Percentiles rank a stretch among this genome's conserved stretches.
phyloP scores from a whole-genome alignment of 2,329 filamentous ascomycete species.

The Phaeophleospora eucalypticola region DNA sequence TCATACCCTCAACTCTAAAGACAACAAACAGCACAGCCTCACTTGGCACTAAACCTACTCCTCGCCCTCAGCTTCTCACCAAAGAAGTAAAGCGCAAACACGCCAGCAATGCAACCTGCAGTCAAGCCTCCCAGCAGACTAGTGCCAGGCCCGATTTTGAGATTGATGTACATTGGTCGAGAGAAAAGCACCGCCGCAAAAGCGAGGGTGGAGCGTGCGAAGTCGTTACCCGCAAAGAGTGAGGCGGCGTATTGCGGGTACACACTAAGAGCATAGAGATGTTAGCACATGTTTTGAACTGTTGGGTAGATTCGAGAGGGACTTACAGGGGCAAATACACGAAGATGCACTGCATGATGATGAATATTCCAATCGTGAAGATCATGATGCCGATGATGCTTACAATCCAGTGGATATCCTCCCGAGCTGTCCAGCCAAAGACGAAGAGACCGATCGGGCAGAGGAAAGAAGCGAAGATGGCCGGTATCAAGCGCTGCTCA shows the following conservation, averaged over 20 bases:
- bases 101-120: conserved; percentile 35
- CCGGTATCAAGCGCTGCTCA: conserved; percentile 28
- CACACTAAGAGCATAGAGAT: not conserved
- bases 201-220: conserved; percentile 56
- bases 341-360: conserved; percentile 43
- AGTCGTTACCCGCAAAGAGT: conserved; percentile 59
- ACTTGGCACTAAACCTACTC: conserved; percentile 51
- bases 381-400: conserved; percentile 39
- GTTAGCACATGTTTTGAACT: not conserved
- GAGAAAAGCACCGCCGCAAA: conserved; percentile 59
- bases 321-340: conserved; percentile 36
- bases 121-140: conserved; percentile 51
- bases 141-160: conserved; percentile 57
- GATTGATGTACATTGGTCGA: conserved; percentile 55
- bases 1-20: too few relatives aligned
- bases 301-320: not conserved
- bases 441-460: conserved; percentile 31
- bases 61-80: conserved; percentile 53
- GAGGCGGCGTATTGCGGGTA: conserved; percentile 50
- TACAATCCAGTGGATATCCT: conserved; percentile 38
- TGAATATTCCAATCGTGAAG: conserved; percentile 37
- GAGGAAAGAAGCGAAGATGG: conserved; percentile 24
- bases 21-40: not conserved
- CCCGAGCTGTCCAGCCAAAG: conserved; percentile 30
- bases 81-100: conserved; percentile 57